Conservation (phyloP, 257 asterid genomes). For the Nicotiana undulata region DNA sequence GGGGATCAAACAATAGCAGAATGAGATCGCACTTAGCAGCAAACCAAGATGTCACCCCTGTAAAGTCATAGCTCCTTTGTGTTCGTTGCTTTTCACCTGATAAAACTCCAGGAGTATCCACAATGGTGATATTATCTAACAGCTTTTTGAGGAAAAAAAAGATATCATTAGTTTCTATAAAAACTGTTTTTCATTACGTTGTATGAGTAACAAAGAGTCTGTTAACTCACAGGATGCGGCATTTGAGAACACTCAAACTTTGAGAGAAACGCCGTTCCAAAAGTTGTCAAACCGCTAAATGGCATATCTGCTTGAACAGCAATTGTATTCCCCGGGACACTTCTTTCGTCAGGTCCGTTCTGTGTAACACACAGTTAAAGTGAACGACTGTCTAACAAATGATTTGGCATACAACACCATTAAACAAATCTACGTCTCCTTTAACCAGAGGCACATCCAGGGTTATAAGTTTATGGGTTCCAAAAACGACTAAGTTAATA, state of each 20-base stretch:
- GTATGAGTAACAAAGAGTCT: background rate
- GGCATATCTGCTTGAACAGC: constrained; percentile 99
- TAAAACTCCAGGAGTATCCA: constrained; percentile 83
- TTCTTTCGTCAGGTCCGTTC: constrained; percentile 96
- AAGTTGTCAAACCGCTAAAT: constrained; percentile 75
- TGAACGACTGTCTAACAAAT: background rate
- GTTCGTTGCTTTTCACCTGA: constrained; percentile 56
- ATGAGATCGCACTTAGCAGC: constrained; percentile 48
- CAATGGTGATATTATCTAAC: constrained; percentile 38
- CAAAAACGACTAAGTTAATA: too few species aligned
- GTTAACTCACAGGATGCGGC: constrained; percentile 41
- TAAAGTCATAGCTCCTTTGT: constrained; percentile 46
- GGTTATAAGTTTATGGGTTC: too few species aligned
- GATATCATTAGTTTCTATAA: background rate
- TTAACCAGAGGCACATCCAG: background rate
- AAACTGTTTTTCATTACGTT: background rate
- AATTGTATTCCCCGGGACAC: constrained; percentile 89
- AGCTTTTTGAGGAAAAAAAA: constrained; percentile 12
- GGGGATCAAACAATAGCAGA: constrained; percentile 48
- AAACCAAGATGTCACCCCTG: constrained; percentile 56
- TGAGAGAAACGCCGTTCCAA: constrained; percentile 47
- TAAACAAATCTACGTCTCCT: background rate
- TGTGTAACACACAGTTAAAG: constrained; percentile 20
- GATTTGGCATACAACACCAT: background rate
- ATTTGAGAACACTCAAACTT: constrained; percentile 51